Evolutionary conservation across 2,329 filamentous ascomycete genomes (phyloP).

Genomic region (Neofusicoccum sp.): DNA sequence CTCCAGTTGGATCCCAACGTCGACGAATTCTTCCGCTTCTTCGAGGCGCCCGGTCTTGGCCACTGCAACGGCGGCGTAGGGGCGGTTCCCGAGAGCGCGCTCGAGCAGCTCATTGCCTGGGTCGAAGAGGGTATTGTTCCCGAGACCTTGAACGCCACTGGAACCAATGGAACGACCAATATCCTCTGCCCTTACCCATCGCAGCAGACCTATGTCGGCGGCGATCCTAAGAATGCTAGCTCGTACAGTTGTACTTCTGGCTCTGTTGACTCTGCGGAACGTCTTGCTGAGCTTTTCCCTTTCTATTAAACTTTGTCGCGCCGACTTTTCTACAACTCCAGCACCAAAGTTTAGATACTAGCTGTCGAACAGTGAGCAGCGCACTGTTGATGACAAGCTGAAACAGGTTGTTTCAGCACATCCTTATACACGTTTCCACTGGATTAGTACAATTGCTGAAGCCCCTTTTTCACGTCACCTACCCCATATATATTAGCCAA

Average conservation of each 20-base stretch:
- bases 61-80: constrained; percentile 15
- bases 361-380: no score
- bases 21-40: constrained; percentile 21
- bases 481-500: no score
- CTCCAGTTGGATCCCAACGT: constrained; percentile 2
- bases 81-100: background rate
- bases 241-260: background rate
- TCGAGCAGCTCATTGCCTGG: constrained; percentile 7
- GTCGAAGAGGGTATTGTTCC: constrained; percentile 10
- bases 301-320: background rate
- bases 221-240: background rate
- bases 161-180: background rate
- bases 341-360: no score
- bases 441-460: no score
- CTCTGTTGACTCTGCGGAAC: background rate
- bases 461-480: no score
- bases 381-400: no score
- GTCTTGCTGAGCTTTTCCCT: background rate
- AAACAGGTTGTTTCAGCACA: no score
- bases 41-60: constrained; percentile 19
- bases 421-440: no score
- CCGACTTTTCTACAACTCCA: no score
- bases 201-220: background rate
- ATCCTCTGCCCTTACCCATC: background rate
- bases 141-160: background rate